Conservation (phyloP, 345 rosid genomes). For the Syzygium aromaticum region DNA sequence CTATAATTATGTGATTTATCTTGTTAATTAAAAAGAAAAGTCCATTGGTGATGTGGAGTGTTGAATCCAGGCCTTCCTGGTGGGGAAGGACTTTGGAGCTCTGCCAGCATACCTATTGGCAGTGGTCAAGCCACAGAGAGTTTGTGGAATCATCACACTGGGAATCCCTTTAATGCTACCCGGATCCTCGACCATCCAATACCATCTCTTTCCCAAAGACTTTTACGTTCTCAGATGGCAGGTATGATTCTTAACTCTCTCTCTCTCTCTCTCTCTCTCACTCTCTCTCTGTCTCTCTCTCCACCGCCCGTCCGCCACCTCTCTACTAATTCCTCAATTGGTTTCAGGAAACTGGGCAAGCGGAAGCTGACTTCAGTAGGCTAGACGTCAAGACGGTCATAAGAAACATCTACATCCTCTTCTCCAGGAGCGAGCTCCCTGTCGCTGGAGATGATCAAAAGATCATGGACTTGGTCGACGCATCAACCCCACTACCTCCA, state of each 20-base stretch:
- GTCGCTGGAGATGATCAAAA: constrained; percentile 29
- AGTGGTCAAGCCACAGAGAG: constrained; percentile 17
- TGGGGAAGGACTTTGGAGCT: constrained; percentile 39
- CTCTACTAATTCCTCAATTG: background rate
- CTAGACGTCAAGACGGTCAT: constrained; percentile 33
- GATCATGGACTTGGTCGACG: constrained; percentile 43
- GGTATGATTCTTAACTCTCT: constrained; percentile 9
- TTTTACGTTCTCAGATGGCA: constrained; percentile 30
- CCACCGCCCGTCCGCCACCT: background rate
- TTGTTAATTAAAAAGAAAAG: background rate
- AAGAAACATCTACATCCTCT: constrained; percentile 35
- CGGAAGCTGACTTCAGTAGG: constrained; percentile 39
- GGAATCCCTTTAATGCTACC: constrained; percentile 29
- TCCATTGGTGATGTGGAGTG: background rate
- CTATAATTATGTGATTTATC: background rate
- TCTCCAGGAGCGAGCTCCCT: constrained; percentile 23
- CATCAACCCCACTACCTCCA: constrained; percentile 30
- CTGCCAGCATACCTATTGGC: constrained; percentile 15
- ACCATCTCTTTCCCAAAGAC: constrained; percentile 21
- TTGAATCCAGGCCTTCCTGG: constrained; percentile 17
- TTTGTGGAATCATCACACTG: constrained; percentile 19
- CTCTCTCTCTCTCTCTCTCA: background rate
- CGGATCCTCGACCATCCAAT: constrained; percentile 4
- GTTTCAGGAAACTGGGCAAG: constrained; percentile 31
- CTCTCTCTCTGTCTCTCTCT: background rate